Evolutionary conservation across 2,329 filamentous ascomycete species (phyloP), one percentile per base, ranked within the genome.

Genomic region (Knufia fluminis): DNA sequence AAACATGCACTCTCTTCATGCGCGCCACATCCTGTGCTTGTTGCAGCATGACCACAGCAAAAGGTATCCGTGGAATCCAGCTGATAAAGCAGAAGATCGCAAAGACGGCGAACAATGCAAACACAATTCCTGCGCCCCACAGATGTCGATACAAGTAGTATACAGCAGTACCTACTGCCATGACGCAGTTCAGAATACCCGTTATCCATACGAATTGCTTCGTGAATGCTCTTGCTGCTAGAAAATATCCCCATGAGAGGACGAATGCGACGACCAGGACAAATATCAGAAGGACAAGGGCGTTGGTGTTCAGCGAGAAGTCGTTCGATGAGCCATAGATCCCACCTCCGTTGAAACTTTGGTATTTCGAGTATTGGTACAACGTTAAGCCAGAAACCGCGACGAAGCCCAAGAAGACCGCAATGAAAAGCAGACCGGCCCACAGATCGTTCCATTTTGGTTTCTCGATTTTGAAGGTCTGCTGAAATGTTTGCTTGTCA

Each of bases 121-220:
- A 95, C 0, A 94, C 83, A 35, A 96, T 91, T 31, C 86, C 91
- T 9, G 86, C 89, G 4, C 83, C 85, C 68, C 82, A 95, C 64
- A 91, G 86, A 50, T 77, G 77, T 38, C 79, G 74, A 52, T 76
- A 81, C 39, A 95, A 78, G 73, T 94, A 94, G 68, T 89, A 94
- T 46, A 91, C 81, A 8, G 86, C 88, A 0, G 88, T 94, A 1
- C 78, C 90, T n/a, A 96, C 71, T 0, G 86, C 87, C 59, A 88
- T 83, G 48, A 84, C 70, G 60, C 95, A 85, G 66, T 96, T 94
- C 50, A 94, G 72, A 46, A 95, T 91, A 10, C 87, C 88, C 0
- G 89, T 94, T 33, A 89, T 78, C 86, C 88, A 96, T 63, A 96
- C 94, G 59, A 95, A 89, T 62, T 87, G 79, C 68, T 92, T 94